A percentile compares a stretch with the other conserved stretches of the same genome.
These are phyloP conservation scores for Termitomyces sp. DNA, from an alignment of 768 basidiomycete species.

Conservation along the genomic window DNA sequence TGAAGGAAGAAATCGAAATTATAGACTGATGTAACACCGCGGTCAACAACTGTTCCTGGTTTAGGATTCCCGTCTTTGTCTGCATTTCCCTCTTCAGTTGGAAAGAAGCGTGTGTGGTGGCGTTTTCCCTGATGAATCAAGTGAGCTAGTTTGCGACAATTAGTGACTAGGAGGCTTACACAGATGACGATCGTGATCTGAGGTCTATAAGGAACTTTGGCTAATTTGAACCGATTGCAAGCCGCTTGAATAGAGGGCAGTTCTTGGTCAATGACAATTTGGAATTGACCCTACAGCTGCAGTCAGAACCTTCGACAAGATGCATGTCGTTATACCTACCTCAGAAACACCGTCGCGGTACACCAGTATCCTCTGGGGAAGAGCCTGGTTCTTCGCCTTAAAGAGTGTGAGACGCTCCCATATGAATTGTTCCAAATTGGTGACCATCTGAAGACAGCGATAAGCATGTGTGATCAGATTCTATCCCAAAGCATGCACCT, in stretches of 20 bases:
- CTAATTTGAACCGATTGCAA: slow-evolving; percentile 42
- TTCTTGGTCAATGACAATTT: slow-evolving; percentile 55
- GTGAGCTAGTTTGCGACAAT: slow-evolving; percentile 9
- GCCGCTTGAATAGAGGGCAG: slow-evolving; percentile 58
- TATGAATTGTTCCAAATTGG: slow-evolving; percentile 60
- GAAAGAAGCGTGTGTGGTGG: slow-evolving; percentile 60
- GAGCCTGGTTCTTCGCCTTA: slow-evolving; percentile 33
- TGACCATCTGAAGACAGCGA: slow-evolving; percentile 56
- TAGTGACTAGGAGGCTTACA: slow-evolving; percentile 35
- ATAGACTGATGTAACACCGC: slow-evolving; percentile 65
- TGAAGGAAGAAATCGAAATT: slow-evolving; percentile 67
- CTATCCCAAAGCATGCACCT: slow-evolving; percentile 35
- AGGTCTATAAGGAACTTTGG: slow-evolving; percentile 40
- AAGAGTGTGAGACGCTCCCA: slow-evolving; percentile 56
- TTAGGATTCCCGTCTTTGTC: slow-evolving; percentile 68
- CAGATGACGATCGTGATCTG: slow-evolving; percentile 70
- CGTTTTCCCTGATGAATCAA: slow-evolving; percentile 33
- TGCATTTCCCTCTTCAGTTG: slow-evolving; percentile 42
- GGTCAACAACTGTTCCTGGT: slow-evolving; percentile 79
- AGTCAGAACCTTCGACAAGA: not conserved
- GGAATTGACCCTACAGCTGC: slow-evolving; percentile 44
- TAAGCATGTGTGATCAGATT: not conserved
- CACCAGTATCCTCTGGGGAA: slow-evolving; percentile 65
- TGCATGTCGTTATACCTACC: slow-evolving; percentile 24
- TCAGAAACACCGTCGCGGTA: slow-evolving; percentile 85